Evolutionary conservation across 768 basidiomycete genomes (phyloP).

Genomic region (Russula olivacea): DNA sequence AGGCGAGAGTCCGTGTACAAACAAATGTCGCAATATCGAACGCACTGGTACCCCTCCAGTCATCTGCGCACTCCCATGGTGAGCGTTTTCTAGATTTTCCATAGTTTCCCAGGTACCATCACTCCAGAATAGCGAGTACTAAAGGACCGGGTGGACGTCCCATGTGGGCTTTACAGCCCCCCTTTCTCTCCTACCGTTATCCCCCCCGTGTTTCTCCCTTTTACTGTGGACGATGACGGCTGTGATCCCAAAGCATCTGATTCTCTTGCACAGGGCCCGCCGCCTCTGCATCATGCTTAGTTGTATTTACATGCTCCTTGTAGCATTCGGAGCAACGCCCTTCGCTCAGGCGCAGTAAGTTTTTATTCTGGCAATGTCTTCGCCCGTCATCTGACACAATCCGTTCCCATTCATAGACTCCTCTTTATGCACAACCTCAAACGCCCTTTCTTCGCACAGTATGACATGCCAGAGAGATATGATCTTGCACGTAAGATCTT

Average conservation of each 20-base stretch:
- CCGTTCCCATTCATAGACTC: conserved; percentile 32
- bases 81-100: conserved; percentile 8
- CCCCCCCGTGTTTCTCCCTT: no score
- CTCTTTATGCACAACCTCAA: conserved; percentile 64
- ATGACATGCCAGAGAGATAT: conserved; percentile 65
- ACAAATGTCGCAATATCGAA: conserved; percentile 1
- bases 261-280: conserved; percentile 30
- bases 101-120: not conserved
- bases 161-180: not conserved
- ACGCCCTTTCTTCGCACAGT: conserved; percentile 59
- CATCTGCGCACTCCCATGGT: not conserved
- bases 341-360: conserved; percentile 66
- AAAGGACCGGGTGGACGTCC: not conserved
- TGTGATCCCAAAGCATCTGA: conserved; percentile 4
- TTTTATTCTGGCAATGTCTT: not conserved
- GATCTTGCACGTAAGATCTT: conserved; percentile 66
- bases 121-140: not conserved
- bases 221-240: conserved; percentile 1
- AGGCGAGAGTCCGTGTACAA: not conserved
- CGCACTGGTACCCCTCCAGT: not conserved
- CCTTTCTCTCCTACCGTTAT: not conserved
- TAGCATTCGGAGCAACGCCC: conserved; percentile 52
- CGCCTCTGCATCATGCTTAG: conserved; percentile 37
- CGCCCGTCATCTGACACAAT: conserved; percentile 28
- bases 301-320: conserved; percentile 44